Percentiles rank a stretch among this genome's conserved stretches.
Evolutionary conservation across 345 rosid species (phyloP).

Genomic region (Camelina neglecta): DNA sequence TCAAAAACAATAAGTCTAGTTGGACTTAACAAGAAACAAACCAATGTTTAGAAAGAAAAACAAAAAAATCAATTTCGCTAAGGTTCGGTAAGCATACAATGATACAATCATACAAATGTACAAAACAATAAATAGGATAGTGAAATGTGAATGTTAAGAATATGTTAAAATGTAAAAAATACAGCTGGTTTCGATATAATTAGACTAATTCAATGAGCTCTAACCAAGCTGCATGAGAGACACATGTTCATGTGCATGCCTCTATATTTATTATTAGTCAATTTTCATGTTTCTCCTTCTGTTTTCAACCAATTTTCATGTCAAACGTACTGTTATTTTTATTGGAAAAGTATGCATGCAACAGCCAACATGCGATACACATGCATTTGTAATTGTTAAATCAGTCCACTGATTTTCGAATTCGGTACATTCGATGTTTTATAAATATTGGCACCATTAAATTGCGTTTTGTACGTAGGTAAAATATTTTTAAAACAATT

Average conservation of each 20-base stretch:
- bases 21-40: neutral
- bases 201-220: constrained; percentile 34
- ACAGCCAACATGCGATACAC: constrained; percentile 40
- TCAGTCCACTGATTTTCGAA: constrained; percentile 20
- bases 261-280: constrained; percentile 18
- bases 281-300: constrained; percentile 12
- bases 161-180: neutral
- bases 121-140: constrained; percentile 19
- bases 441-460: constrained; percentile 17
- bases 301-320: constrained; percentile 29
- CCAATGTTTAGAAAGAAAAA: too few species aligned
- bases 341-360: constrained; percentile 34
- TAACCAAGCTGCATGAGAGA: constrained; percentile 38
- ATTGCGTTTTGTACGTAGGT: neutral
- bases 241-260: constrained; percentile 42
- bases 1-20: neutral
- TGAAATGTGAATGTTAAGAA: constrained; percentile 20
- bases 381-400: constrained; percentile 38
- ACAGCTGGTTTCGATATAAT: constrained; percentile 18
- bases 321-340: neutral
- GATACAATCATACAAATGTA: neutral
- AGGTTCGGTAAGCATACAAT: neutral
- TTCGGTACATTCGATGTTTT: constrained; percentile 26
- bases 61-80: neutral
- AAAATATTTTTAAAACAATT: neutral